A percentile compares a stretch with the other conserved stretches of the same genome.
These are phyloP conservation scores for Chrysoporthe cubensis DNA, from an alignment of 2,329 filamentous ascomycete genomes.

Conservation along the genomic window DNA sequence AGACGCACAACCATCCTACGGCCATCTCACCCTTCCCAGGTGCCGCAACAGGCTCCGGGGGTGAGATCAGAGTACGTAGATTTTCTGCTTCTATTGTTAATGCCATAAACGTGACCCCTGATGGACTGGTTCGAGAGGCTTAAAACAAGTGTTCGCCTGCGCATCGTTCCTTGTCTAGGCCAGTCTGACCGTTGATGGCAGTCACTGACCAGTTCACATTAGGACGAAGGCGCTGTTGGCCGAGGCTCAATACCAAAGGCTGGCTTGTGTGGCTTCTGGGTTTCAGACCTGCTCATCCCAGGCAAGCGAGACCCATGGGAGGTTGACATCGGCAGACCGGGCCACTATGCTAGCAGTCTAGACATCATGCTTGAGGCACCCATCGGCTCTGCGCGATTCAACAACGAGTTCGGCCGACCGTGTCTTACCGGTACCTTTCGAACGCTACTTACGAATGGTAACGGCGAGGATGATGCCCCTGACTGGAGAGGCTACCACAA, in stretches of 20 bases:
- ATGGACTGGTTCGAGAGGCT: background rate
- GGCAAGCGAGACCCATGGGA: conserved; percentile 87
- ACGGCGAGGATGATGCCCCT: conserved; percentile 52
- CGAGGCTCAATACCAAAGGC: conserved; percentile 92
- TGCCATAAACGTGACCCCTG: background rate
- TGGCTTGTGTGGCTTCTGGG: conserved; percentile 89
- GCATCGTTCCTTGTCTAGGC: background rate
- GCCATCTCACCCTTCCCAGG: conserved; percentile 92
- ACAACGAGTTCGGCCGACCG: conserved; percentile 96
- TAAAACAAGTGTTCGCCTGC: conserved; percentile 23
- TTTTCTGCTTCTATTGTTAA: background rate
- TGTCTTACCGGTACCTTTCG: conserved; percentile 89
- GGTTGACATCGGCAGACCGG: conserved; percentile 83
- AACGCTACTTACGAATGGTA: conserved; percentile 77
- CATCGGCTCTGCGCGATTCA: conserved; percentile 92
- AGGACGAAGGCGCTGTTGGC: conserved; percentile 89
- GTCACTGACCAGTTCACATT: conserved; percentile 15
- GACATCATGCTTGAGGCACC: conserved; percentile 98
- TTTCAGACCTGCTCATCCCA: conserved; percentile 91
- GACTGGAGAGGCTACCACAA: conserved; percentile 95
- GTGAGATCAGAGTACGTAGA: conserved; percentile 73
- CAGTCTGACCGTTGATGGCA: background rate
- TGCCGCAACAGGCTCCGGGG: conserved; percentile 92
- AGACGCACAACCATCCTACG: conserved; percentile 97
- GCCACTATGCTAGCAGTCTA: conserved; percentile 89